A percentile compares a stretch with the other conserved stretches of the same genome.
Conservation (phyloP, 805 yeast genomes). For the Ogataea thermomethanolica region DNA sequence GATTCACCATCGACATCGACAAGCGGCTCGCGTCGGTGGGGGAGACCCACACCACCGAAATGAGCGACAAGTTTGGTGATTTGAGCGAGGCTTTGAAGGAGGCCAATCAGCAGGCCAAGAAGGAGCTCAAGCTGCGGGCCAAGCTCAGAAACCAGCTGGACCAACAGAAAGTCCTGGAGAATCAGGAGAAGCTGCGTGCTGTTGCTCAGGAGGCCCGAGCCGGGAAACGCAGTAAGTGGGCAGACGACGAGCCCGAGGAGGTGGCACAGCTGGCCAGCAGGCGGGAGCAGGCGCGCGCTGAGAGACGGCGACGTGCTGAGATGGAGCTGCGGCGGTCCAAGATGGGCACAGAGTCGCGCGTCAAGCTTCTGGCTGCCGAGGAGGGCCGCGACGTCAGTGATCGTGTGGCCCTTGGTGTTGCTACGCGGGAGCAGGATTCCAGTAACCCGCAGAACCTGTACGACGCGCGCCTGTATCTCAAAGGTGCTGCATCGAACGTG, state of each 20-base stretch:
- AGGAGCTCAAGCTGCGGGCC: conserved; percentile 50
- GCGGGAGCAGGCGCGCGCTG: conserved; percentile 40
- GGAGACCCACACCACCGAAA: conserved; percentile 35
- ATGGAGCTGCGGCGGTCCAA: conserved; percentile 41
- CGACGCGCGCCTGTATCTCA: conserved; percentile 57
- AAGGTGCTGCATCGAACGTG: conserved; percentile 38
- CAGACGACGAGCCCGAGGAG: conserved; percentile 15
- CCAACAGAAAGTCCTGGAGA: conserved; percentile 45
- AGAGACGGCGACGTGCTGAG: conserved; percentile 46
- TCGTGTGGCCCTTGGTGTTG: conserved; percentile 48
- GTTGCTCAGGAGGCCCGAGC: conserved; percentile 49
- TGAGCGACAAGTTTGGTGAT: conserved; percentile 55
- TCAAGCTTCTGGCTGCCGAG: conserved; percentile 41
- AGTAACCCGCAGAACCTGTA: conserved; percentile 41
- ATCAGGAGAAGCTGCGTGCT: conserved; percentile 47
- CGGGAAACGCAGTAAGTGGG: conserved; percentile 16
- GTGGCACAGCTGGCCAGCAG: conserved; percentile 25
- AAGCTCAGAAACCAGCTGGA: conserved; percentile 46
- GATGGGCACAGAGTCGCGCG: conserved; percentile 43
- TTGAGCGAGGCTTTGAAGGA: conserved; percentile 68
- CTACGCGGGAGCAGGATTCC: conserved; percentile 15
- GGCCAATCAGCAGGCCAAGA: conserved; percentile 62
- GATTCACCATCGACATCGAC: conserved; percentile 78
- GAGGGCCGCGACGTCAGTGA: conserved; percentile 55
- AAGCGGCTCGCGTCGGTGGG: conserved; percentile 63